Evolutionary conservation across 1,284 basidiomycete species (phyloP), one percentile per base, ranked within the genome.

Genomic region (Naganishia sp.): DNA sequence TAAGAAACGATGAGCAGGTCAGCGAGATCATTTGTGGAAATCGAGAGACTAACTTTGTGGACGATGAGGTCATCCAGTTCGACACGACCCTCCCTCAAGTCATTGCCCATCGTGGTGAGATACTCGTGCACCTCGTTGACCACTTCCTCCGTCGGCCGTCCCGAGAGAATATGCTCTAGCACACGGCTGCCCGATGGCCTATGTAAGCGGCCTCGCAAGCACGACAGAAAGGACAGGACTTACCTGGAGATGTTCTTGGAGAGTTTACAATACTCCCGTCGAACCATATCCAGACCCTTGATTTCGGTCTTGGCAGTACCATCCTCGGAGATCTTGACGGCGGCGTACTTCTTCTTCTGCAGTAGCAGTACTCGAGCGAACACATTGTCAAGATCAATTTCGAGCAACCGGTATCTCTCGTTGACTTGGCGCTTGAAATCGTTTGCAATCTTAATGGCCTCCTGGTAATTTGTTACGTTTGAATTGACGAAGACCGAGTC

Each of bases 331-430:
- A 95, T 87, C 80, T 97, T 96, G 76, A 97, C 84, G 0, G 96
- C 96, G 0, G 96, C 96, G 73, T 99, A 99, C 81, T 99, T 99
- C 83, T 99, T 99, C 86, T 99, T 99, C 76, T 99, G 95, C 60
- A 99, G 81, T 21, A 99, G 84, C 1, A 99, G 81, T 70, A 99
- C 85, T 2, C 96, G 87, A 75, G 95, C 87, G 81, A 99, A 99
- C 31, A 97, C 87, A 7, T 90, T 89, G 73, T 99, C 96, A 39
- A 97, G 85, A 76, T 99, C 96, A 69, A 99, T 99, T 78, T 99
- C 96, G 48, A 99, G 87, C 55, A 98, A 84, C 73, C 87, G 90
- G 81, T 98, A 99, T 31, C 89, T 86, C 70, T 99, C 92, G 76
- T 99, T 99, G 74, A 99, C 94, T 7, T 89, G 87, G 76, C 92